Conservation (phyloP, 768 basidiomycete species). For the Pleurotus djamor region DNA sequence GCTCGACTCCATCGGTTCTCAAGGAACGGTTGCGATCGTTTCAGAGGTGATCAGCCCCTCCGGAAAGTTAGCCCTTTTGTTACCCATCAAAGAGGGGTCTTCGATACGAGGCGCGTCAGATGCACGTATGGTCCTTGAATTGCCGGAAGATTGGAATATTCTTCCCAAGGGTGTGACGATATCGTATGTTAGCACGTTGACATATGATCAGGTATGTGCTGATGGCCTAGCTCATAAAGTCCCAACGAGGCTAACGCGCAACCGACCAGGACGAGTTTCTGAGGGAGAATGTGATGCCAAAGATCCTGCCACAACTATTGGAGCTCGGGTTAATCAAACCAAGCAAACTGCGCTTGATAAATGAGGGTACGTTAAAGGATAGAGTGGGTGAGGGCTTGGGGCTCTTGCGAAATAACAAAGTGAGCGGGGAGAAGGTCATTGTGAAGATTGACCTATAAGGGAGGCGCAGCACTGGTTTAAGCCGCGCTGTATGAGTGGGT, state of each 20-base stretch:
- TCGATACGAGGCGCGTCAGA: constrained; percentile 26
- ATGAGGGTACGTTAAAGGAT: constrained; percentile 39
- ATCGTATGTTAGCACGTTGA: constrained; percentile 37
- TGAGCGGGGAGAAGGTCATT: constrained; percentile 36
- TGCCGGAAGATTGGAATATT: constrained; percentile 31
- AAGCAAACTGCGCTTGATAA: constrained; percentile 34
- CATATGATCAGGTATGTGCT: constrained; percentile 33
- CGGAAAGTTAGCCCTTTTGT: constrained; percentile 39
- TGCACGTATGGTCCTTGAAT: constrained; percentile 26
- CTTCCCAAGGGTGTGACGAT: constrained; percentile 33
- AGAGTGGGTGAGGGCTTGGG: constrained; percentile 40
- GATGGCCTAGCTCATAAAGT: neutral
- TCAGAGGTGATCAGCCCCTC: constrained; percentile 31
- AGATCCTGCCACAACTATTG: constrained; percentile 41
- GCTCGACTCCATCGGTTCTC: constrained; percentile 36
- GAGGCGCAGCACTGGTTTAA: no score
- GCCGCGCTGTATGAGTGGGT: no score
- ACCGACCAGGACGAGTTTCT: constrained; percentile 34
- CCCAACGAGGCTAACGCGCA: neutral
- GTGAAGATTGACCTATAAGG: constrained; percentile 1
- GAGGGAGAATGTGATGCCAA: constrained; percentile 41
- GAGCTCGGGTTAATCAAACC: constrained; percentile 36
- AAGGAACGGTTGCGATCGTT: constrained; percentile 30
- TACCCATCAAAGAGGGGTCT: constrained; percentile 46
- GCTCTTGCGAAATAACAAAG: constrained; percentile 41